Conservation (phyloP, 2,329 filamentous ascomycete species). For the Aspergillus quadricinctus region DNA sequence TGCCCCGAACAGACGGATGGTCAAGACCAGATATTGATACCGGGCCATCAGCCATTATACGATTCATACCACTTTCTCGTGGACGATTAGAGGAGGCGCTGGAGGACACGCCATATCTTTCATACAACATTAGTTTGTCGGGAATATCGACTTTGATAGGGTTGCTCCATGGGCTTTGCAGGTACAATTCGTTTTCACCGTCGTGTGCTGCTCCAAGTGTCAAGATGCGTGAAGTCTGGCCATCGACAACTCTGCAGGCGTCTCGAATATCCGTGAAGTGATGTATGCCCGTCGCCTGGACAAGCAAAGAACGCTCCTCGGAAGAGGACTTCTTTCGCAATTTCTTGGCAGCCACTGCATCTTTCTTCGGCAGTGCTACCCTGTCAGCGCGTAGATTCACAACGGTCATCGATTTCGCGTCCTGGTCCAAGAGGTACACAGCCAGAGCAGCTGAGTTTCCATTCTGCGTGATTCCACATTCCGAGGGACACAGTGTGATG, state of each 20-base stretch:
- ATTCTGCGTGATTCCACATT: conserved; percentile 28
- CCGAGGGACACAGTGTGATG: conserved; percentile 58
- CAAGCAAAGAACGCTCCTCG: conserved; percentile 23
- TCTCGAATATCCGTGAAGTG: conserved; percentile 66
- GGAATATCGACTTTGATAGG: conserved; percentile 65
- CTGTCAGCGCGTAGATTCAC: conserved; percentile 59
- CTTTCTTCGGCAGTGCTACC: conserved; percentile 24
- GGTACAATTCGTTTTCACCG: conserved; percentile 62
- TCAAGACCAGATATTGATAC: conserved; percentile 49
- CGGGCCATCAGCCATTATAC: conserved; percentile 43
- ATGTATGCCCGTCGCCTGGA: conserved; percentile 45
- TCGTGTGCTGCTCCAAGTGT: conserved; percentile 63
- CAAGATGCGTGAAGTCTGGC: conserved; percentile 62
- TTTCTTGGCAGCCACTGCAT: conserved; percentile 23
- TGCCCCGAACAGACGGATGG: conserved; percentile 55
- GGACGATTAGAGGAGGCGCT: conserved; percentile 47
- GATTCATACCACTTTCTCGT: conserved; percentile 49
- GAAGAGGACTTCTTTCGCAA: conserved; percentile 16
- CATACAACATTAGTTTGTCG: conserved; percentile 52
- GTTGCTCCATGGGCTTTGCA: conserved; percentile 72
- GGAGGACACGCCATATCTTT: conserved; percentile 57
- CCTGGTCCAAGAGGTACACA: conserved; percentile 65
- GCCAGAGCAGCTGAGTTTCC: conserved; percentile 32
- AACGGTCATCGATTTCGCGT: conserved; percentile 64
- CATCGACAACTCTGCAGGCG: conserved; percentile 67